phyloP scores from a whole-genome alignment of 805 yeast species.

The Phaffomyces thermotolerans region DNA sequence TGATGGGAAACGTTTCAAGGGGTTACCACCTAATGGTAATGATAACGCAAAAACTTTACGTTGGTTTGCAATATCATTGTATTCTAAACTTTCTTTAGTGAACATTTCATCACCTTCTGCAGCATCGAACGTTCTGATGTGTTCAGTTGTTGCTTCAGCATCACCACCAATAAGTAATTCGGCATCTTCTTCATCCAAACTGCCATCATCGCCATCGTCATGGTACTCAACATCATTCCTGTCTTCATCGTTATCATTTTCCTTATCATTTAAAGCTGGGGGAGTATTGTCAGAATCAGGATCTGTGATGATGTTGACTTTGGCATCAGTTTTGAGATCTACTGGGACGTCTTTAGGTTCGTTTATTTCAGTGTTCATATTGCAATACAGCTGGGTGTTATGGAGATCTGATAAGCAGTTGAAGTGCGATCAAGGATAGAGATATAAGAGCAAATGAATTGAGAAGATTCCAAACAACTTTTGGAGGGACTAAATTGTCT shows the following conservation, averaged over 20 bases:
- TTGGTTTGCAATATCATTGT: conserved; percentile 13
- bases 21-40: conserved; percentile 32
- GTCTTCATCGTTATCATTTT: background rate
- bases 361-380: no score
- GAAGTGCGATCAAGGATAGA: no score
- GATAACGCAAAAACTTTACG: conserved; percentile 31
- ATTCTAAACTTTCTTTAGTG: conserved; percentile 15
- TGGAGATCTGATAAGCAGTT: no score
- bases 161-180: conserved; percentile 38
- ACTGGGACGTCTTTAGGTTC: background rate
- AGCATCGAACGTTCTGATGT: no score
- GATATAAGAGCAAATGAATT: no score
- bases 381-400: no score
- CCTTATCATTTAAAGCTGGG: background rate
- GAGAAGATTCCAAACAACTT: no score
- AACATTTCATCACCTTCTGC: conserved; percentile 6
- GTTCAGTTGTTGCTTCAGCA: no score
- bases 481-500: no score
- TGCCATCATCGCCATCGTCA: background rate
- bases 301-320: background rate
- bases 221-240: background rate
- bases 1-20: conserved; percentile 20
- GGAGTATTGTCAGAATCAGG: background rate
- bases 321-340: background rate
- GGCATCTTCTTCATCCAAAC: conserved; percentile 5